Conservation (phyloP, 2,329 filamentous ascomycete genomes). For the Cercospora zeae-maydis region DNA sequence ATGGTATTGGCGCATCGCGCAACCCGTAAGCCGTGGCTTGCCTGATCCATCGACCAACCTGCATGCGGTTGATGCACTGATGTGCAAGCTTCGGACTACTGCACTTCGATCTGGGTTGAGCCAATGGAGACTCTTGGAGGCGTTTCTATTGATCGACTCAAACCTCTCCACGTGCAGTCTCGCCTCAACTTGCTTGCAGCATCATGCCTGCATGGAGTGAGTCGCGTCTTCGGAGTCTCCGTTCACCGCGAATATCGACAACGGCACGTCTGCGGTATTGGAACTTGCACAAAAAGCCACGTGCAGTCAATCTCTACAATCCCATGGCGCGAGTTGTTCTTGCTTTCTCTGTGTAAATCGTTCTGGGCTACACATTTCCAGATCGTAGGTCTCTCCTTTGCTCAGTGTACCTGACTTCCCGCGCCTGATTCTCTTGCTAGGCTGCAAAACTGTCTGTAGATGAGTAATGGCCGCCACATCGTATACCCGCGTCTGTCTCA, state of each 20-base stretch:
- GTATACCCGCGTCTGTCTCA: not conserved
- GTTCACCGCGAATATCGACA: not conserved
- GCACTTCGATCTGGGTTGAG: not conserved
- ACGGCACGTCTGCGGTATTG: not conserved
- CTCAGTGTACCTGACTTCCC: not conserved
- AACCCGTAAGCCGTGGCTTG: constrained; percentile 2
- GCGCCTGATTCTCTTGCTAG: not conserved
- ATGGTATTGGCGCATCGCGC: constrained; percentile 4
- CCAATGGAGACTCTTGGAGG: not conserved
- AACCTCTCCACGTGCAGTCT: not conserved
- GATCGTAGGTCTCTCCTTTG: not conserved
- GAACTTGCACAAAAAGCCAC: not conserved
- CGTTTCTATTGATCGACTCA: not conserved
- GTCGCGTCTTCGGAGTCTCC: not conserved
- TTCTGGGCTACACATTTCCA: not conserved
- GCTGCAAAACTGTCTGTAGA: not conserved
- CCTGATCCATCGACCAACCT: not conserved
- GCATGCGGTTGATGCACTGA: constrained; percentile 1
- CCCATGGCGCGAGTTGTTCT: not conserved
- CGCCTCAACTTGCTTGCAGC: not conserved
- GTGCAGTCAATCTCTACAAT: not conserved
- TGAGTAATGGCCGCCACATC: not conserved
- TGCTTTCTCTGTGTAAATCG: not conserved
- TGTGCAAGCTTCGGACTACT: not conserved
- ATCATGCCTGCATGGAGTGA: not conserved